These are phyloP conservation scores for Xylariaceae sp. DNA, from an alignment of 2,329 filamentous ascomycete species.

Conservation along the genomic window DNA sequence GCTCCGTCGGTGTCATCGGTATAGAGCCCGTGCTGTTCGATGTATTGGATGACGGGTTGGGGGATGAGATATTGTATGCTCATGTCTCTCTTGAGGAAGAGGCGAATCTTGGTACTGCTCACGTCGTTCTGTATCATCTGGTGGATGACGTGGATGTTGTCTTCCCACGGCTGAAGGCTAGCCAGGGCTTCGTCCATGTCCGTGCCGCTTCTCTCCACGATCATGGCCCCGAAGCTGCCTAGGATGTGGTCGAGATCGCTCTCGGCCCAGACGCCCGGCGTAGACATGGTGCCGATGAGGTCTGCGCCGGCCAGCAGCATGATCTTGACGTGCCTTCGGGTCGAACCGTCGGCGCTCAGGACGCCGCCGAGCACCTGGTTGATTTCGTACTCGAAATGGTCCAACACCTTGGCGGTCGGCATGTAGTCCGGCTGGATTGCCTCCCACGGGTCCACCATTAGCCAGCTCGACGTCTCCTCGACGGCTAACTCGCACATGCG, in stretches of 20 bases:
- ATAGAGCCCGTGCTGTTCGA: slow-evolving; percentile 68
- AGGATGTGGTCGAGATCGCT: slow-evolving; percentile 88
- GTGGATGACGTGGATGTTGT: slow-evolving; percentile 85
- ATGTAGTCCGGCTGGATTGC: slow-evolving; percentile 83
- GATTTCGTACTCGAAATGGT: slow-evolving; percentile 90
- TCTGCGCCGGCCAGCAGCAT: slow-evolving; percentile 81
- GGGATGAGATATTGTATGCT: slow-evolving; percentile 79
- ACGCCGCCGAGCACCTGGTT: slow-evolving; percentile 78
- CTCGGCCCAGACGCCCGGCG: slow-evolving; percentile 77
- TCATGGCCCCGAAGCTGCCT: slow-evolving; percentile 76
- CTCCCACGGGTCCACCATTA: slow-evolving; percentile 90
- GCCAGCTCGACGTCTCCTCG: slow-evolving; percentile 72
- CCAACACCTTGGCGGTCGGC: slow-evolving; percentile 84
- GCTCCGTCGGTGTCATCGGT: slow-evolving; percentile 29
- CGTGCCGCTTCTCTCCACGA: slow-evolving; percentile 85
- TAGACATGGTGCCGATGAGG: slow-evolving; percentile 73
- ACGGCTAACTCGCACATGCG: slow-evolving; percentile 87
- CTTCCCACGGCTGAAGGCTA: slow-evolving; percentile 78
- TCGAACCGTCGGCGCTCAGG: slow-evolving; percentile 66
- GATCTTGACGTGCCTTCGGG: slow-evolving; percentile 69
- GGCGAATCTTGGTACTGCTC: slow-evolving; percentile 78
- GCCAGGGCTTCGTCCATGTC: slow-evolving; percentile 86
- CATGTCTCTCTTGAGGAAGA: slow-evolving; percentile 79
- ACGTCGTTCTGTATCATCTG: slow-evolving; percentile 88
- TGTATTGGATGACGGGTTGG: slow-evolving; percentile 73